A percentile compares a stretch with the other conserved stretches of the same genome.
These are phyloP conservation scores for Hyphopichia homilentoma DNA, from an alignment of 805 yeast genomes.

Conservation along the genomic window DNA sequence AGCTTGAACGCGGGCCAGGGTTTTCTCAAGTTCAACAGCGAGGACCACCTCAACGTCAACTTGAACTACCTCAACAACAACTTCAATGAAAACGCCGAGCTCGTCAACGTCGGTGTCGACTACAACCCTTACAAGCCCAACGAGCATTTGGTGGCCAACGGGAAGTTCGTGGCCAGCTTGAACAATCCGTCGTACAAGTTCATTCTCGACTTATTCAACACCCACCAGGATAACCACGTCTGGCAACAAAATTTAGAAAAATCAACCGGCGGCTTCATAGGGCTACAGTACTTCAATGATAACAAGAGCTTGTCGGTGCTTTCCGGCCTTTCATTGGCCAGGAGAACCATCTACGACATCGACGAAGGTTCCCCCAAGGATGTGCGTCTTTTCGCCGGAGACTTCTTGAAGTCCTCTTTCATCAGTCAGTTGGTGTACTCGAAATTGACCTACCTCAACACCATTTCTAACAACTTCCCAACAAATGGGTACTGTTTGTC, in stretches of 20 bases:
- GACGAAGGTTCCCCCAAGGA: slow-evolving; percentile 50
- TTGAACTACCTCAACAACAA: slow-evolving; percentile 41
- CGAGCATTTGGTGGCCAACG: slow-evolving; percentile 44
- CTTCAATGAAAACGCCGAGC: slow-evolving; percentile 48
- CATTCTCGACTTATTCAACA: slow-evolving; percentile 26
- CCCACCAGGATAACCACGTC: slow-evolving; percentile 44
- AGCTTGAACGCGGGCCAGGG: slow-evolving; percentile 30
- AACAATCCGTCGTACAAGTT: slow-evolving; percentile 44
- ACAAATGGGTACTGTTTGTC: slow-evolving; percentile 58
- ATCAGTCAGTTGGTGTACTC: slow-evolving; percentile 21
- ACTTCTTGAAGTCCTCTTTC: slow-evolving; percentile 32
- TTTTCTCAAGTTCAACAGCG: slow-evolving; percentile 32
- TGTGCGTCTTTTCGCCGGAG: slow-evolving; percentile 29
- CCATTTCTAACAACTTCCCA: slow-evolving; percentile 27
- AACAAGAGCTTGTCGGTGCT: slow-evolving; percentile 22
- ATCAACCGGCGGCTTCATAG: slow-evolving; percentile 47
- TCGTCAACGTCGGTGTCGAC: slow-evolving; percentile 47
- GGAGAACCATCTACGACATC: slow-evolving; percentile 52
- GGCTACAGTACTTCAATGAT: slow-evolving; percentile 35
- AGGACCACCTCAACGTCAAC: slow-evolving; percentile 33
- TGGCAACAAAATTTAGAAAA: slow-evolving; percentile 56
- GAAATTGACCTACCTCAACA: slow-evolving; percentile 17
- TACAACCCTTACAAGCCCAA: slow-evolving; percentile 50
- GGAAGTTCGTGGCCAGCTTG: slow-evolving; percentile 41
- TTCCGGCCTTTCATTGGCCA: slow-evolving; percentile 57